Evolutionary conservation across 1,139 yeast genomes (phyloP), one percentile per base, ranked within the genome.

Genomic region (Diutina mesorugosa): DNA sequence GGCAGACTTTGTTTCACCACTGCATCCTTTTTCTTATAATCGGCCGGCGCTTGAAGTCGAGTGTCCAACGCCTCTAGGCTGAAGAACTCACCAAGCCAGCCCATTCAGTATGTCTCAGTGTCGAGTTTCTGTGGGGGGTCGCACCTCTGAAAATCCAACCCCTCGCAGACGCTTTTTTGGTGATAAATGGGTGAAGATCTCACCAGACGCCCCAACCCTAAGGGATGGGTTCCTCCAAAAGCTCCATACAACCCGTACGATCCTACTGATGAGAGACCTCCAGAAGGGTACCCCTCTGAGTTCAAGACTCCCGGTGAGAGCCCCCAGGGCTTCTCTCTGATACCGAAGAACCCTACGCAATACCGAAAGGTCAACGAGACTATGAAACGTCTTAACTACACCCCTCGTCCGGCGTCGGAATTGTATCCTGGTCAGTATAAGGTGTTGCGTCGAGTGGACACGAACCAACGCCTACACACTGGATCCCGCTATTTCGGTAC

Each of bases 201-300:
- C 53, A 75, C 78, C 51, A 76, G 95, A 72, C 72, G 90, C 59
- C 89, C 95, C 2, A 85, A 87, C 63, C 95, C 95, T 1, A 80
- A 81, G 18, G 93, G 93, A 0, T 87, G 95, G 95, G 79, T 79
- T 0, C 88, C 85, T 1, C 95, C 95, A 4, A 80, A 78, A 60
- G 93, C 91, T 1, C 93, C 93, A 0, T 89, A 87, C 66, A 88
- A 88, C 62, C 96, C 96, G 2, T 88, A 84, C 65, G 96, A 88
- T 66, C 87, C 93, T 0, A 70, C 80, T 0, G 96, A 88, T 66
- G 67, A 73, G 47, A 74, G 96, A 56, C 96, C 96, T 0, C 80
- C 95, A 0, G 84, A 83, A 65, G 95, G 96, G 1, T 88, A 88
- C 61, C 96, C 96, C 0, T 84, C 91, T 12, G 96, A 88, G 67